A percentile compares a stretch with the other conserved stretches of the same genome.
phyloP scores from a whole-genome alignment of 1,284 basidiomycete genomes.

The Sphaerobolus stellatus region DNA sequence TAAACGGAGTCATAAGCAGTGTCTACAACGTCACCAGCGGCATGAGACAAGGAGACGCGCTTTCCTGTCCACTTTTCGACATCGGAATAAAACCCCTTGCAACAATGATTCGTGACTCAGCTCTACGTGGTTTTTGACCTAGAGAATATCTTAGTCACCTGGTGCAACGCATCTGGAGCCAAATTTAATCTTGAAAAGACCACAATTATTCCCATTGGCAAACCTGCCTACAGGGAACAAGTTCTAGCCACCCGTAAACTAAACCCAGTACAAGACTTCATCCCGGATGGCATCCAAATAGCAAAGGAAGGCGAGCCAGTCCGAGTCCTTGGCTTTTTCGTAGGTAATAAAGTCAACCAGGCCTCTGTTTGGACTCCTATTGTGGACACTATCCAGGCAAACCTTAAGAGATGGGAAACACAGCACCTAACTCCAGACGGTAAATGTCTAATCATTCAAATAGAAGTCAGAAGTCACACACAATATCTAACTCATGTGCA shows the following conservation, averaged over 20 bases:
- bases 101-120: neutral
- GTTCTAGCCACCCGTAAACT: neutral
- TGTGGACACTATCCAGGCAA: neutral
- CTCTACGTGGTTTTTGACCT: neutral
- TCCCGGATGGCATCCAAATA: neutral
- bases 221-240: neutral
- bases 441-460: neutral
- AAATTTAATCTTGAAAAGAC: neutral
- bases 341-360: neutral
- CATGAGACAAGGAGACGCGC: neutral
- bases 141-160: neutral
- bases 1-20: neutral
- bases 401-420: neutral
- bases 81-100: neutral
- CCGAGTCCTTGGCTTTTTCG: neutral
- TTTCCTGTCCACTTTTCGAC: neutral
- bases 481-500: conserved; percentile 1
- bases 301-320: neutral
- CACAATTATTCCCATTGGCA: neutral
- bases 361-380: neutral
- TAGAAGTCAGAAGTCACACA: neutral
- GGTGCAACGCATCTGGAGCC: neutral
- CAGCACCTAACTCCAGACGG: neutral
- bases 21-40: neutral
- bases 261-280: neutral